These are phyloP conservation scores for Phytopythium litorale DNA, from an alignment of 352 stramenopile species.

Conservation along the genomic window DNA sequence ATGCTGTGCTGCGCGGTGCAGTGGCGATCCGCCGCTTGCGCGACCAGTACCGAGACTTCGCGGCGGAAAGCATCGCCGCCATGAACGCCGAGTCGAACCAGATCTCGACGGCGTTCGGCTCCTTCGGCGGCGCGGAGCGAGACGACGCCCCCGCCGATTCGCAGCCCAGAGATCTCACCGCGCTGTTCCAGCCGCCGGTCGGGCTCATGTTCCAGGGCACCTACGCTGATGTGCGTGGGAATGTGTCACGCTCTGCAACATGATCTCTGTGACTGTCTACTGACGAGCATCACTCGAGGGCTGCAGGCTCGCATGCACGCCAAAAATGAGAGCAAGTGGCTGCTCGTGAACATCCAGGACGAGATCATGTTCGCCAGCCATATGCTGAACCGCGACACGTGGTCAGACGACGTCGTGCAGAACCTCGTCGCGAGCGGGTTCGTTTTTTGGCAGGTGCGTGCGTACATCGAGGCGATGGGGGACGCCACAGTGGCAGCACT, in stretches of 20 bases:
- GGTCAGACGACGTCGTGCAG: conserved; percentile 93
- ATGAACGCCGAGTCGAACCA: conserved; percentile 41
- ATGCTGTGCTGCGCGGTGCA: conserved; percentile 1
- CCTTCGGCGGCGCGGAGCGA: conserved; percentile 9
- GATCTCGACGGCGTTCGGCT: conserved; percentile 50
- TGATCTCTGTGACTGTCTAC: neutral
- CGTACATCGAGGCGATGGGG: neutral
- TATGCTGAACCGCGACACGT: conserved; percentile 95
- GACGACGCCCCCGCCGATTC: conserved; percentile 7
- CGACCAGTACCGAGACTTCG: conserved; percentile 78
- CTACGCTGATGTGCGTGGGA: conserved; percentile 53
- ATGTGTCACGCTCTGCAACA: neutral
- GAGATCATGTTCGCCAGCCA: conserved; percentile 94
- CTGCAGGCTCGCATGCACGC: conserved; percentile 57
- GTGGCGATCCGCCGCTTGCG: conserved; percentile 54
- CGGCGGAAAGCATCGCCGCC: conserved; percentile 72
- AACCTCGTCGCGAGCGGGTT: conserved; percentile 93
- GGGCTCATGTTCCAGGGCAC: conserved; percentile 77
- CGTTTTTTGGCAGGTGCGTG: conserved; percentile 91
- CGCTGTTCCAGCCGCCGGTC: conserved; percentile 73
- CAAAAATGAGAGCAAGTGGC: conserved; percentile 88
- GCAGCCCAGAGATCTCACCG: conserved; percentile 48
- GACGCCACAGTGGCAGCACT: neutral
- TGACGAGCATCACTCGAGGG: neutral
- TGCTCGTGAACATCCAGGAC: conserved; percentile 94